Percentiles rank a stretch among this genome's conserved stretches.
These are phyloP conservation scores for Alternaria rosae DNA, from an alignment of 2,329 filamentous ascomycete genomes.

Conservation along the genomic window DNA sequence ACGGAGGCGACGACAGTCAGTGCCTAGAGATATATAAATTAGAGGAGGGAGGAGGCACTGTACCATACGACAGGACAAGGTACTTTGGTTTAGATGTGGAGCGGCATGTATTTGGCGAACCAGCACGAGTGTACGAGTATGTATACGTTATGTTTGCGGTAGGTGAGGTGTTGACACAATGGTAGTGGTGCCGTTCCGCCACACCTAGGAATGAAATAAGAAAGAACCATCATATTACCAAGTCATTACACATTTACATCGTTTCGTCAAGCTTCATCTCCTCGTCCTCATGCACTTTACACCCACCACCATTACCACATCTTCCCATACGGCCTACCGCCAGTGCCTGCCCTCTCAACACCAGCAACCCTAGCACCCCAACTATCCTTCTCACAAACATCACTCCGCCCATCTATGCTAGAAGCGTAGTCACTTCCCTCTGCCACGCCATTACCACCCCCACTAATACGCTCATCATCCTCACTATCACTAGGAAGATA, in stretches of 20 bases:
- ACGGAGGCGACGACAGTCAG: conserved; percentile 14
- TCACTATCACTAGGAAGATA: conserved; percentile 4
- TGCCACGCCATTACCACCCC: not conserved
- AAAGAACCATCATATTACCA: not conserved
- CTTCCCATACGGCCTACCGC: not conserved
- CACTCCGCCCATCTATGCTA: not conserved
- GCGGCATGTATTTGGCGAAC: not conserved
- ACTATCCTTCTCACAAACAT: not conserved
- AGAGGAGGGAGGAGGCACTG: not conserved
- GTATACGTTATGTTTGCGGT: not conserved
- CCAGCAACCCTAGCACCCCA: not conserved
- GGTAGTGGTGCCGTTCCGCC: not conserved
- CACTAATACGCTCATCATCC: not conserved
- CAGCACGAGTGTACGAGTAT: not conserved
- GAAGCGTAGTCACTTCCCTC: conserved; percentile 3
- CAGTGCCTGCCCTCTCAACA: not conserved
- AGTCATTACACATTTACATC: not conserved
- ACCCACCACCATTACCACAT: not conserved
- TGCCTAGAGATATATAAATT: conserved; percentile 4
- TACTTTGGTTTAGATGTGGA: not conserved
- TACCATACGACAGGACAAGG: conserved; percentile 12
- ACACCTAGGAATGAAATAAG: not conserved
- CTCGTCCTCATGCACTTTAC: not conserved
- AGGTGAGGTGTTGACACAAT: not conserved
- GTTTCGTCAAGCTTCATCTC: not conserved